Evolutionary conservation across 2,329 filamentous ascomycete species (phyloP).

Genomic region (Neonectria magnoliae): DNA sequence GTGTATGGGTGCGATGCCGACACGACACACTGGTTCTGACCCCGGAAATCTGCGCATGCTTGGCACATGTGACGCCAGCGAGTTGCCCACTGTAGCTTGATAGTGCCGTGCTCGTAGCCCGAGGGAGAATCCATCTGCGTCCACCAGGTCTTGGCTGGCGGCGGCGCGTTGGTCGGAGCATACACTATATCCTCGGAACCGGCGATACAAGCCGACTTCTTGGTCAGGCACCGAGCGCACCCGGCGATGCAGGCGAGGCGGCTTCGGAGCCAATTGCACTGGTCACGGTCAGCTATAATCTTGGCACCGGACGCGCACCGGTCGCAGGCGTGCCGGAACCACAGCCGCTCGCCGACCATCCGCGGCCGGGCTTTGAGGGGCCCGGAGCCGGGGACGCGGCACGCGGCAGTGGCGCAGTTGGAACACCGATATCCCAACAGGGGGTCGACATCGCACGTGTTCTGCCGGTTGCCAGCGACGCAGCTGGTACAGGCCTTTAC

Average conservation of each 20-base stretch:
- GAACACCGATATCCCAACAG: slow-evolving; percentile 27
- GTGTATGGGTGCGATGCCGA: slow-evolving; percentile 10
- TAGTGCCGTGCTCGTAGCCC: not conserved
- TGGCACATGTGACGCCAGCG: slow-evolving; percentile 28
- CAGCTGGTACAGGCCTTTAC: slow-evolving; percentile 13
- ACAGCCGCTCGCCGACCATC: slow-evolving; percentile 5
- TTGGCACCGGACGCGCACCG: slow-evolving; percentile 17
- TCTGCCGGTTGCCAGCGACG: accelerated
- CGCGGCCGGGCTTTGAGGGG: not conserved
- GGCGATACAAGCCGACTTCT: slow-evolving; percentile 14
- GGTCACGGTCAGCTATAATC: not conserved
- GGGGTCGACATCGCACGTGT: slow-evolving; percentile 31
- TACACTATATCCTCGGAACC: slow-evolving; percentile 10
- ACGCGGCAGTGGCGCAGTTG: slow-evolving; percentile 14
- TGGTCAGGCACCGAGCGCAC: slow-evolving; percentile 19
- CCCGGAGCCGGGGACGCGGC: not conserved
- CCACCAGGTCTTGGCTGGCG: not conserved
- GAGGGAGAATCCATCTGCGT: not conserved
- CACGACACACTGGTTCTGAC: slow-evolving; percentile 18
- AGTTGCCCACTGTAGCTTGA: slow-evolving; percentile 8
- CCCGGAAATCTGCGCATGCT: slow-evolving; percentile 10
- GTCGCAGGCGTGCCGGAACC: slow-evolving; percentile 36
- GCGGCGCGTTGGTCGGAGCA: not conserved
- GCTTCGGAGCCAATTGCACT: slow-evolving; percentile 29
- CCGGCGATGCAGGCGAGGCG: slow-evolving; percentile 19